Evolutionary conservation across 768 basidiomycete genomes (phyloP).

Genomic region (Pluteus cervinus): DNA sequence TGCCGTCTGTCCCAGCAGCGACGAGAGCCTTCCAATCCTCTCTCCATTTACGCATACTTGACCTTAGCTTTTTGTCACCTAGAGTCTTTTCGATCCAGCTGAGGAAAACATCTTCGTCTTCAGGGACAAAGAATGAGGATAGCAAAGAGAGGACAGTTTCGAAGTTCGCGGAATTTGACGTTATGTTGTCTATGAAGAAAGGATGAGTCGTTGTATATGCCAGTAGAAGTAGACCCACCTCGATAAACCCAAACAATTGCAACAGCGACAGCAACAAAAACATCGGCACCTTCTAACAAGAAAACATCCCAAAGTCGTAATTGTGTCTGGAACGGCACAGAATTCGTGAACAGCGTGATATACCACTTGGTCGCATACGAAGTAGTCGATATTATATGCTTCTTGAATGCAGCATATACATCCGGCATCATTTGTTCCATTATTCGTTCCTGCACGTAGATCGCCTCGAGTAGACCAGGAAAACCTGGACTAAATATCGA

Average conservation of each 20-base stretch:
- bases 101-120: constrained; percentile 80
- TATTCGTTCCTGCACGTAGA: constrained; percentile 91
- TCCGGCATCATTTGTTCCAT: constrained; percentile 85
- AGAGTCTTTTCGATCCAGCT: constrained; percentile 70
- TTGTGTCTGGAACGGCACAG: constrained; percentile 93
- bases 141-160: constrained; percentile 88
- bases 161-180: constrained; percentile 73
- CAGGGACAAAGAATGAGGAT: constrained; percentile 92
- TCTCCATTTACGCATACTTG: constrained; percentile 72
- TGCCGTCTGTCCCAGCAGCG: constrained; percentile 51
- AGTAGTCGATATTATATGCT: constrained; percentile 87
- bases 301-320: constrained; percentile 94
- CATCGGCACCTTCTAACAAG: constrained; percentile 83
- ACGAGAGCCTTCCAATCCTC: constrained; percentile 74
- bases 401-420: constrained; percentile 81
- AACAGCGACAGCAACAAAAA: constrained; percentile 79
- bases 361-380: constrained; percentile 99
- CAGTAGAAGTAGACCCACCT: constrained; percentile 42
- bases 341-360: constrained; percentile 94
- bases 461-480: constrained; percentile 91
- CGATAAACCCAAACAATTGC: constrained; percentile 89
- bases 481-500: constrained; percentile 89
- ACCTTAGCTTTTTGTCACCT: constrained; percentile 57
- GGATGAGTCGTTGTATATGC: neutral
- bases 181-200: constrained; percentile 65